Conservation (phyloP, 106 monocot genomes). For the Acorus calamus region DNA sequence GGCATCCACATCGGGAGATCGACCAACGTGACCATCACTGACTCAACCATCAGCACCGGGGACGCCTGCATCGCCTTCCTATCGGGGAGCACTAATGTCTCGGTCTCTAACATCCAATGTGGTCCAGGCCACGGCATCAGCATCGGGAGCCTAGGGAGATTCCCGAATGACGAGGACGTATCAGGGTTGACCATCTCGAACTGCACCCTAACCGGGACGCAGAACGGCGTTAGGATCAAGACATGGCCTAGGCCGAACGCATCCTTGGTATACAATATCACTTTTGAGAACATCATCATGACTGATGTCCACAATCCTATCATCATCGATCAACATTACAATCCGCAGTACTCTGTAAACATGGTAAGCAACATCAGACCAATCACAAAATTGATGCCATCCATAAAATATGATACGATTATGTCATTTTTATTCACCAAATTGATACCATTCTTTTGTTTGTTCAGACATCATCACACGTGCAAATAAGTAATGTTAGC, state of each 20-base stretch:
- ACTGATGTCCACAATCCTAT: slow-evolving; percentile 44
- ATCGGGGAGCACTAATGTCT: slow-evolving; percentile 13
- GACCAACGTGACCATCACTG: slow-evolving; percentile 7
- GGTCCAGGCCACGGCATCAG: slow-evolving; percentile 18
- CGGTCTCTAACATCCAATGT: slow-evolving; percentile 18
- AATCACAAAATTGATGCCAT: too few species aligned
- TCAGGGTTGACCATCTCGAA: slow-evolving; percentile 26
- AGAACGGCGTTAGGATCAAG: slow-evolving; percentile 51
- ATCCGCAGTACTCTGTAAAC: slow-evolving; percentile 9
- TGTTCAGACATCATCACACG: slow-evolving; percentile 8
- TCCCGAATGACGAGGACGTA: slow-evolving; percentile 30
- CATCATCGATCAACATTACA: slow-evolving; percentile 55
- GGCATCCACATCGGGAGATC: slow-evolving; percentile 32
- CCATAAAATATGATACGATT: too few species aligned
- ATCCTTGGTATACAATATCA: slow-evolving; percentile 19
- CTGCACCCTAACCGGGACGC: slow-evolving; percentile 34
- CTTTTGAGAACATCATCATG: slow-evolving; percentile 34
- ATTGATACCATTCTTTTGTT: neutral
- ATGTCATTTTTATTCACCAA: neutral
- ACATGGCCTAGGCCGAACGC: slow-evolving; percentile 34
- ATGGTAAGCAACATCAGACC: too few species aligned
- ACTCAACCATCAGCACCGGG: slow-evolving; percentile 28
- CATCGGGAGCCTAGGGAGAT: slow-evolving; percentile 52
- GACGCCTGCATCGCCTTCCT: slow-evolving; percentile 54
- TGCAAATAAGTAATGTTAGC: slow-evolving; percentile 10